Conservation (phyloP, 129 eudicot genomes). For the Centella asiatica region DNA sequence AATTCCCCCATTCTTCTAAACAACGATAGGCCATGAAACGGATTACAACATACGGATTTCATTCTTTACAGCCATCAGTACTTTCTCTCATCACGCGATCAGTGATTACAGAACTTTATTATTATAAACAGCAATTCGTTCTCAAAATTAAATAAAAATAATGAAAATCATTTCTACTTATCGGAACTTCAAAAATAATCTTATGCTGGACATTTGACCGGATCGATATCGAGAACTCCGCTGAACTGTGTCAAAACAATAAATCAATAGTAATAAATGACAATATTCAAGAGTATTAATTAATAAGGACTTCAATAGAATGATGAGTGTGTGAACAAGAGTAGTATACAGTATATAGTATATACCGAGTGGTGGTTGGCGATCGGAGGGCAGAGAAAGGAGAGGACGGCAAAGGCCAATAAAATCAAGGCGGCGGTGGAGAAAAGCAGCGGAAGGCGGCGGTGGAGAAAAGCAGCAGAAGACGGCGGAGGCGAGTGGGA, state of each 20-base stretch:
- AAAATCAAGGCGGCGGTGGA: constrained; percentile 38
- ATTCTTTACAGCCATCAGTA: too few species aligned
- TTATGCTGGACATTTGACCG: constrained; percentile 25
- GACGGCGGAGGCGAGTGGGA: constrained; percentile 26
- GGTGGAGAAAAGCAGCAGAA: constrained; percentile 36
- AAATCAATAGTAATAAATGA: not conserved
- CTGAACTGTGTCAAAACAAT: constrained; percentile 21
- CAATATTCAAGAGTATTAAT: not conserved
- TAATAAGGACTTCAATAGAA: too few species aligned
- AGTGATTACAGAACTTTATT: not conserved
- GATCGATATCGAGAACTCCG: constrained; percentile 18
- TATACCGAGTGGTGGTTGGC: constrained; percentile 16
- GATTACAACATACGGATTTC: too few species aligned
- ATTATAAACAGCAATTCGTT: not conserved
- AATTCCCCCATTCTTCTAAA: constrained; percentile 28
- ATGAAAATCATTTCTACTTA: constrained; percentile 19
- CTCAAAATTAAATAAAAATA: not conserved
- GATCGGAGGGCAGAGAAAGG: constrained; percentile 52
- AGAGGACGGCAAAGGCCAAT: constrained; percentile 36
- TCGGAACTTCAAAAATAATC: constrained; percentile 38
- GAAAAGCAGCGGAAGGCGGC: constrained; percentile 35
- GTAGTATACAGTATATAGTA: too few species aligned
- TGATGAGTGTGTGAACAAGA: too few species aligned
- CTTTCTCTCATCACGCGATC: not conserved
- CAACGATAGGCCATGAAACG: not conserved